phyloP scores from a whole-genome alignment of 768 basidiomycete genomes.

The Lyophyllum shimeji region DNA sequence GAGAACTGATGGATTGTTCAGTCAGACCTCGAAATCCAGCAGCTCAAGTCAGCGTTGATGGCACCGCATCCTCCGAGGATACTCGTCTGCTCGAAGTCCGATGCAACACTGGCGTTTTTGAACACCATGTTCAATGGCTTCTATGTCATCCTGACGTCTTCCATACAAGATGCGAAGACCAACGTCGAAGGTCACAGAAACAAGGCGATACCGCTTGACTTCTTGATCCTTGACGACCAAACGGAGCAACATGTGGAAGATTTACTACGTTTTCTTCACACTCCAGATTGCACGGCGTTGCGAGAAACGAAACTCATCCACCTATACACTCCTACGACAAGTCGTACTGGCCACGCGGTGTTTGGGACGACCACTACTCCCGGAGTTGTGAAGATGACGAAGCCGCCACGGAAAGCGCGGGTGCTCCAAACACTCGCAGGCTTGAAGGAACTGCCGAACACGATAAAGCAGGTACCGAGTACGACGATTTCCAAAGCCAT shows the following conservation, averaged over 20 bases:
- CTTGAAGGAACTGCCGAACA: slow-evolving; percentile 52
- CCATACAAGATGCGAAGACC: slow-evolving; percentile 45
- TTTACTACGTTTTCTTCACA: slow-evolving; percentile 48
- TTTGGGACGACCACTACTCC: slow-evolving; percentile 50
- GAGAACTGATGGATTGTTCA: slow-evolving; percentile 21
- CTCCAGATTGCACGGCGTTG: slow-evolving; percentile 35
- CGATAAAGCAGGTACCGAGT: slow-evolving; percentile 35
- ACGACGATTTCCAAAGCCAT: slow-evolving; percentile 40
- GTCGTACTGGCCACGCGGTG: slow-evolving; percentile 49
- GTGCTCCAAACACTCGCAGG: slow-evolving; percentile 62
- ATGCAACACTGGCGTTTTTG: slow-evolving; percentile 56
- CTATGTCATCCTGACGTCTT: slow-evolving; percentile 39
- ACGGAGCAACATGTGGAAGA: slow-evolving; percentile 58
- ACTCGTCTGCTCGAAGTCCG: slow-evolving; percentile 58
- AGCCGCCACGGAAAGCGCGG: slow-evolving; percentile 62
- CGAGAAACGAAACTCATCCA: slow-evolving; percentile 66
- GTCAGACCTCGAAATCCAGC: slow-evolving; percentile 47
- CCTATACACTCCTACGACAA: slow-evolving; percentile 70
- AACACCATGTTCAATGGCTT: slow-evolving; percentile 58
- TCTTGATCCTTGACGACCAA: slow-evolving; percentile 68
- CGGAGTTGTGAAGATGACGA: slow-evolving; percentile 67
- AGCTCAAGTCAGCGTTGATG: slow-evolving; percentile 46
- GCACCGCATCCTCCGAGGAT: slow-evolving; percentile 46
- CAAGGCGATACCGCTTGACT: slow-evolving; percentile 47
- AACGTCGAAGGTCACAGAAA: slow-evolving; percentile 34